Evolutionary conservation across 164 flowering plant genomes (phyloP).

Genomic region (Stephania yunnanensis): DNA sequence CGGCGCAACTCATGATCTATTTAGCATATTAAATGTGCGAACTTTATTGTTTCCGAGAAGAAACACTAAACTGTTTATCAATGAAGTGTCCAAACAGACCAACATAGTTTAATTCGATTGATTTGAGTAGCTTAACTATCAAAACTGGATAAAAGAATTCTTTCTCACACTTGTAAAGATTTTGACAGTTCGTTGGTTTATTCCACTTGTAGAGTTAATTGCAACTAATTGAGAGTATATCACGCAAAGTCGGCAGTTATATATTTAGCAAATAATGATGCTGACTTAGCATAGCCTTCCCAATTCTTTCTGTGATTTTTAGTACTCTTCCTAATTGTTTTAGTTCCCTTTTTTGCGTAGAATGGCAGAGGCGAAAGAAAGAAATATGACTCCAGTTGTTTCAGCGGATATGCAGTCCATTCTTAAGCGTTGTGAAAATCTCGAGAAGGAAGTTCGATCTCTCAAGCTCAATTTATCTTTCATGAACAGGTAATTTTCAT

Average conservation of each 20-base stretch:
- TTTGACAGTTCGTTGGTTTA: neutral
- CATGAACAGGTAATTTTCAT: slow-evolving; percentile 62
- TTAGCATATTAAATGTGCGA: neutral
- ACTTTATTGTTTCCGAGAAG: too few species aligned
- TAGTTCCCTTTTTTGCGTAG: slow-evolving; percentile 26
- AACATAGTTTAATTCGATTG: neutral
- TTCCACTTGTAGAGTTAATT: neutral
- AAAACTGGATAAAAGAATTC: neutral
- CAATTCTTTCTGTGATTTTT: too few species aligned
- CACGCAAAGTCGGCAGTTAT: neutral
- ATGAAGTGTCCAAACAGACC: neutral
- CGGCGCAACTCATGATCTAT: neutral
- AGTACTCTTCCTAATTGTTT: neutral
- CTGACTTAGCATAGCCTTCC: too few species aligned
- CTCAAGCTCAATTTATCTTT: slow-evolving; percentile 80
- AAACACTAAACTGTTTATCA: neutral
- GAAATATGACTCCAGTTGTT: slow-evolving; percentile 49
- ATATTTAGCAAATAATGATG: too few species aligned
- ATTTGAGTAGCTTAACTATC: neutral
- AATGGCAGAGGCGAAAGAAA: slow-evolving; percentile 88
- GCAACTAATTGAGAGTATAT: neutral
- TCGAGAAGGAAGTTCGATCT: slow-evolving; percentile 84
- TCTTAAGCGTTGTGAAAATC: slow-evolving; percentile 67
- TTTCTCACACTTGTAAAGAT: neutral
- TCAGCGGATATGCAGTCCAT: slow-evolving; percentile 65